Base-by-base conservation (phyloP, 164 flowering plant species). In the Vitis labrusca region DNA sequence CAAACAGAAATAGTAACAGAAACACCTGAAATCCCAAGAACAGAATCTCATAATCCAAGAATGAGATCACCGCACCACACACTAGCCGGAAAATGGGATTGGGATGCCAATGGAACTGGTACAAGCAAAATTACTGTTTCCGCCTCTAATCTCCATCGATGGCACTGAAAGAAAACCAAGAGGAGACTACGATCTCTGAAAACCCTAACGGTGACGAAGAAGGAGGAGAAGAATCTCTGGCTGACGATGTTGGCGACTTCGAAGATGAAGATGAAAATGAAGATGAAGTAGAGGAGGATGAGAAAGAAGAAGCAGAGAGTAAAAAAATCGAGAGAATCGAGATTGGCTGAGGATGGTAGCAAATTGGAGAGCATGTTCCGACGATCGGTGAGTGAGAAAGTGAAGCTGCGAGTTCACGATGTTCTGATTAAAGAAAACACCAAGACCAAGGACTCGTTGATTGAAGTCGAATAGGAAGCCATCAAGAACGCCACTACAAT, bases 381-480 rank as follows among this genome's bases (percentile, higher is more conserved):
- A 0, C 81, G 93, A 23, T 64, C 91, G 61, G 74, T 84, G 9
- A 64, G 64, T 1, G 94, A 86, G 76, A 66, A 65, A 37, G 89
- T 94, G 3, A 55, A 81, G n/a, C 68, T 94, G 12, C 83, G 95
- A 51, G 96, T 94, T 37, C 95, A 94, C 65, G 96, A 94, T 52
- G 83, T 94, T 29, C 8, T 92, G 60, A 84, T 94, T 77, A 85
- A 85, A 63, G 99, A 97, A 5, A 92, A 94, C 81, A 63, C 73
- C 47, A 92, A 84, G 82, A 94, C 99, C 9, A 91, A 85, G 76
- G 94, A 90, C 16, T 77, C 78, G 5, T 50, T 94, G 12, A 88
- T 94, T 64, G 97, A 94, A 71, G 80, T 88, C 37, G 90, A 91
- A 65, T 29, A 86, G 52, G 85, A 81, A 63, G 68, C 61, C 64